Evolutionary conservation across 345 rosid genomes (phyloP), one percentile per base, ranked within the genome.

Genomic region (Dipteronia sinensis): DNA sequence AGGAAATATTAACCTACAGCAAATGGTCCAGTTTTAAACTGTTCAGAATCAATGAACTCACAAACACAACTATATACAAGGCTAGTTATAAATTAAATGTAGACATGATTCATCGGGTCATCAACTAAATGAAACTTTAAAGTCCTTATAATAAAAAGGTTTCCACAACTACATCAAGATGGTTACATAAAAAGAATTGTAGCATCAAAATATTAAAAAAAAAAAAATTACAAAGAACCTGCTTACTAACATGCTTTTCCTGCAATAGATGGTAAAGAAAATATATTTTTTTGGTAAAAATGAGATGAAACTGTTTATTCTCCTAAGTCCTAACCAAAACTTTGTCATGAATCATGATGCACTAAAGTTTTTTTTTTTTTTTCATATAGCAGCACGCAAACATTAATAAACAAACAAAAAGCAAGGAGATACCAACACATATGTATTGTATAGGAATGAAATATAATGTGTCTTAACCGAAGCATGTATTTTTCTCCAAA

Each of bases 1-100:
- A 83, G 46, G 99, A 86, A 78, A 90, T 87, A 81, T 93, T 92
- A 51, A 96, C 97, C 99, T 96, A 75, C 77, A 80, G 31, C 69
- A 29, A 7, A 40, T 13, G 47, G 59, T 58, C 22, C 71, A 76
- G 69, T 74, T 46, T 75, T 55, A 69, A 77, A 49, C 38, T 12
- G 67, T 73, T 78, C 44, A 73, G 19, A 55, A 76, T 42, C 40
- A 56, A 40, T 53, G 73, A 64, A 58, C 29, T 23, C 55, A 55
- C 25, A 1, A 71, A 16, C 20, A 46, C 65, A 63, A 73, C 27
- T 9, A 23, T 40, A 19, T 61, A 31, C 9, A 10, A 78, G 62
- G 53, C 69, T 7, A 46, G 34, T 47, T 5, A 67, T 19, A 59
- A 53, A 67, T 40, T 44, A 44, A 73, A 3, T 65, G 31, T 40